Base-by-base conservation (phyloP, 2,329 filamentous ascomycete genomes). In the Aspergillus quadrilineatus region DNA sequence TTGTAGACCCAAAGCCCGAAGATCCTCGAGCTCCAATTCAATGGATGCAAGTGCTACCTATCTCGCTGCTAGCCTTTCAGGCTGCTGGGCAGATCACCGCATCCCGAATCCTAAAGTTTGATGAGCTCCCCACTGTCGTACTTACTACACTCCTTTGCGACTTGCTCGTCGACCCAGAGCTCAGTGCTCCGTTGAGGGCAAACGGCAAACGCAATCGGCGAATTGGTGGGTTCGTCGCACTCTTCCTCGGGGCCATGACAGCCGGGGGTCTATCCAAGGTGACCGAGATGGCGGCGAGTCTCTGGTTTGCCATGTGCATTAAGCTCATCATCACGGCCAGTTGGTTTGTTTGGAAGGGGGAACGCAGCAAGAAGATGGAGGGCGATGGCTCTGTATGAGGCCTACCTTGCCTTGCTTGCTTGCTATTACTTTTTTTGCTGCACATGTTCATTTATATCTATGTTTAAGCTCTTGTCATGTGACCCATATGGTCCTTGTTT, bases 81-180 rank as follows among this genome's bases (percentile, higher is more conserved):
- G 72, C 73, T 1, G 73, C 68, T 1, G 75, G 75, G 0, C 75
- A 77, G 56, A 75, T 77, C 22, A 67, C 68, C 10, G 65, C 74
- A 0, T 74, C 72, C 1, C 67, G 75, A 1, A 62, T 75, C 6
- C 63, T 77, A 6, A 63, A 63, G 1, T 62, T 73, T 14, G 69
- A 75, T 36, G 75, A 77, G 56, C 68, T 77, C 17, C 75, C 75
- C 0, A 77, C 74, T 0, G 70, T 77, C 2, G 75, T 77, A 6
- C 63, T 77, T 10, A 77, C 75, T 0, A 73, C 73, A 2, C 57
- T 76, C 3, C 65, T 75, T 6, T 74, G 71, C 54, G 75, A 77
- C 57, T 62, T 77, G 6, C 62, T 75, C 6, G 67, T 73, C 10
- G 75, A 77, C 50, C 65, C 64, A 12, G 64, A 67, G 6, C 46